Conservation (phyloP, 495 filamentous ascomycete genomes). For the Penicillium desertorum region DNA sequence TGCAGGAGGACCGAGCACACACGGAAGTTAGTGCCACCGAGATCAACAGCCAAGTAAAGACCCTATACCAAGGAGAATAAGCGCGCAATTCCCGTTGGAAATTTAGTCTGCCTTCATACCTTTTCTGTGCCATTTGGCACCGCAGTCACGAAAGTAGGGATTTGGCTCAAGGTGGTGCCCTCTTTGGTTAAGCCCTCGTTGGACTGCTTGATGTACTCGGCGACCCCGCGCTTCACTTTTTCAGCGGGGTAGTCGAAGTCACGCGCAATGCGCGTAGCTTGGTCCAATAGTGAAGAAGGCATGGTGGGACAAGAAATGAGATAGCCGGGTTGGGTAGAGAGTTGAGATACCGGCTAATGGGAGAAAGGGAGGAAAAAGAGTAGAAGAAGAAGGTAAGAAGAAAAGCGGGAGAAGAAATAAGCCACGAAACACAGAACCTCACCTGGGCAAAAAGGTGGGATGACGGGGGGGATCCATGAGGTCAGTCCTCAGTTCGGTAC, state of each 20-base stretch:
- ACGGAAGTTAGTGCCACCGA: constrained; percentile 96
- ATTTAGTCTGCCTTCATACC: constrained; percentile 32
- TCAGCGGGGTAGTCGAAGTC: constrained; percentile 85
- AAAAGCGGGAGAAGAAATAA: constrained; percentile 14
- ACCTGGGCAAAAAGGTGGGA: constrained; percentile 11
- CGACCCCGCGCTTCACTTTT: constrained; percentile 73
- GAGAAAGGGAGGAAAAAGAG: constrained; percentile 12
- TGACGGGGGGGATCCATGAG: constrained; percentile 37
- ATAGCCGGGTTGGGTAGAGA: constrained; percentile 1
- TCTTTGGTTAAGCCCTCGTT: constrained; percentile 80
- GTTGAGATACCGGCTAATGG: constrained; percentile 6
- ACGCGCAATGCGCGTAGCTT: constrained; percentile 73
- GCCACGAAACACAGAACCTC: constrained; percentile 16
- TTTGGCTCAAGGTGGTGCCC: constrained; percentile 83
- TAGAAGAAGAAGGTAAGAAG: constrained; percentile 18
- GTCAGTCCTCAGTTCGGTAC: constrained; percentile 39
- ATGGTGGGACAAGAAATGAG: constrained; percentile 27
- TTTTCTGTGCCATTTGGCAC: constrained; percentile 98
- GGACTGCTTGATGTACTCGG: constrained; percentile 84
- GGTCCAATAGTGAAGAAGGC: constrained; percentile 59
- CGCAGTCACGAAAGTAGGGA: constrained; percentile 91
- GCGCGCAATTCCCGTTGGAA: constrained; percentile 2
- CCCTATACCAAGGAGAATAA: constrained; percentile 55
- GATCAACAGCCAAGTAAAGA: constrained; percentile 91
- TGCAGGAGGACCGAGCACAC: constrained; percentile 92